Evolutionary conservation across 1,284 basidiomycete genomes (phyloP).

Genomic region (Pseudozyma sp.): DNA sequence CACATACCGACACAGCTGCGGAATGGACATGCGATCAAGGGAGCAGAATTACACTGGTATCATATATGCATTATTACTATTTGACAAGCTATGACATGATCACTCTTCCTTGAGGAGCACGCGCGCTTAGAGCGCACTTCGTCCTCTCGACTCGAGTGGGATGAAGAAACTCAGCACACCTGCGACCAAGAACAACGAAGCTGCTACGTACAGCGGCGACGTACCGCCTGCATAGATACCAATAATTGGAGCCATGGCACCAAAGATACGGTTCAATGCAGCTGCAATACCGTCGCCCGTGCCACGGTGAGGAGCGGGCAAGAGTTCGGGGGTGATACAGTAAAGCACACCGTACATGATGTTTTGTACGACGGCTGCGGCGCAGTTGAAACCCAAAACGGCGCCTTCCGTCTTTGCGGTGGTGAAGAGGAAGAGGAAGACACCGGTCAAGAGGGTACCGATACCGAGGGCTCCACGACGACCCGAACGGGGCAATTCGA

Average conservation of each 20-base stretch:
- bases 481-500: conserved; percentile 65
- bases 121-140: conserved; percentile 35
- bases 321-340: conserved; percentile 64
- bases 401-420: conserved; percentile 49
- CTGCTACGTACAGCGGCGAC: conserved; percentile 59
- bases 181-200: conserved; percentile 59
- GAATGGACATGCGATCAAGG: background rate
- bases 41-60: conserved; percentile 20
- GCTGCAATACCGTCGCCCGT: conserved; percentile 66
- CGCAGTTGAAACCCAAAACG: conserved; percentile 63
- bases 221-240: conserved; percentile 54
- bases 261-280: conserved; percentile 63
- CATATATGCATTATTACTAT: background rate
- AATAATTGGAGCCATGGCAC: conserved; percentile 65
- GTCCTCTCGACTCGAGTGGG: conserved; percentile 55
- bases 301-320: conserved; percentile 66
- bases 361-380: conserved; percentile 58
- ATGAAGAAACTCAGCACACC: conserved; percentile 61
- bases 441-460: conserved; percentile 64
- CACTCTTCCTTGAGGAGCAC: background rate
- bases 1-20: no score
- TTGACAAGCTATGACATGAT: background rate
- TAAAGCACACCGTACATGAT: conserved; percentile 59
- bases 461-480: conserved; percentile 66
- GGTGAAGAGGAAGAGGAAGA: conserved; percentile 67